A percentile compares a stretch with the other conserved stretches of the same genome.
phyloP scores from a whole-genome alignment of 2,329 filamentous ascomycete genomes.

The Paramyrothecium roridum region DNA sequence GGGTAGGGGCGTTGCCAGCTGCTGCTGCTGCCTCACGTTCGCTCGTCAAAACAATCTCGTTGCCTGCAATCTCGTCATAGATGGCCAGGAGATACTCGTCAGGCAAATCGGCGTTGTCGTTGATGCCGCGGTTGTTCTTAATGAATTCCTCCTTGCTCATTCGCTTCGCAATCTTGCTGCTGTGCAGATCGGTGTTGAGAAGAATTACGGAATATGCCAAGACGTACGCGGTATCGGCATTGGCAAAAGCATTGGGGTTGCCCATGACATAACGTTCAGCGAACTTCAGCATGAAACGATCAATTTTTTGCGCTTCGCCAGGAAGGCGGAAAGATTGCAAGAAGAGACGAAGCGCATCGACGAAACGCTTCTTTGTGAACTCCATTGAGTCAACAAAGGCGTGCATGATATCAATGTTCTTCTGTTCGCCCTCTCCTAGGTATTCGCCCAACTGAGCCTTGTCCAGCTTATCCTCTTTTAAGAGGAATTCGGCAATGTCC shows the following conservation, averaged over 20 bases:
- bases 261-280: conserved; percentile 92
- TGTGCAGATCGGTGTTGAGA: conserved; percentile 95
- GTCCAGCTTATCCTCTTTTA: conserved; percentile 79
- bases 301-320: conserved; percentile 97
- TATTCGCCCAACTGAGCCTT: conserved; percentile 93
- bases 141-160: conserved; percentile 99
- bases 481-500: conserved; percentile 81
- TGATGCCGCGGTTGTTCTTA: conserved; percentile 98
- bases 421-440: conserved; percentile 86
- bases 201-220: conserved; percentile 95
- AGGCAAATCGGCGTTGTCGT: conserved; percentile 90
- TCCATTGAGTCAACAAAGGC: conserved; percentile 96
- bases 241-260: conserved; percentile 96
- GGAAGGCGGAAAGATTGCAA: conserved; percentile 92
- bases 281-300: conserved; percentile 99
- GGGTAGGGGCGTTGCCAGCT: conserved; percentile 57
- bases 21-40: conserved; percentile 88
- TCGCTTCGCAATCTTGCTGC: conserved; percentile 73
- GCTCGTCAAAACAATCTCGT: conserved; percentile 93
- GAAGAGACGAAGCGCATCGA: conserved; percentile 87
- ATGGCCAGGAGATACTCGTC: conserved; percentile 88
- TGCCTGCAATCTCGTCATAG: conserved; percentile 84
- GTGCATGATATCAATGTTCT: conserved; percentile 97
- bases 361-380: conserved; percentile 86
- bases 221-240: conserved; percentile 96